A percentile compares a stretch with the other conserved stretches of the same genome.
phyloP scores from a whole-genome alignment of 2,329 filamentous ascomycete species.

The Trichoderma sp. region DNA sequence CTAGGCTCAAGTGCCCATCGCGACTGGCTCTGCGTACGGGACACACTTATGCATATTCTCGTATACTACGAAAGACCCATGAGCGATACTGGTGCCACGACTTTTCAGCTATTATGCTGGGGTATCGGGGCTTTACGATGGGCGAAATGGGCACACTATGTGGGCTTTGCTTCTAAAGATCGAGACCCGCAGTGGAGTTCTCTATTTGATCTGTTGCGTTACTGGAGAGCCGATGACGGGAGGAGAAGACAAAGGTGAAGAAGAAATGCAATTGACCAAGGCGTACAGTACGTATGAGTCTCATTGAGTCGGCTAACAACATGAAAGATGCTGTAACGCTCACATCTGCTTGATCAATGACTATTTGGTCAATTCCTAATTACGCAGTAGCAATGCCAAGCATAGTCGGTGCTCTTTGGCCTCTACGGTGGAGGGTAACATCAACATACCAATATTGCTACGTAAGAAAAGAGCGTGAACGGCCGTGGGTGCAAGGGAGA shows the following conservation, averaged over 20 bases:
- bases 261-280: neutral
- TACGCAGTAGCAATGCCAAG: neutral
- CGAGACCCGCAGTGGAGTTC: neutral
- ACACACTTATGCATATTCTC: neutral
- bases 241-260: neutral
- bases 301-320: neutral
- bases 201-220: neutral
- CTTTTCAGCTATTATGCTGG: neutral
- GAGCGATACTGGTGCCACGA: neutral
- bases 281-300: neutral
- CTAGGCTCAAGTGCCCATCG: neutral
- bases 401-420: neutral
- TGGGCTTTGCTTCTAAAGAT: slow-evolving; percentile 5
- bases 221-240: neutral
- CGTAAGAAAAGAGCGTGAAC: neutral
- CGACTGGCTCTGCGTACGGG: neutral
- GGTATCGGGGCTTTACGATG: neutral
- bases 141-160: neutral
- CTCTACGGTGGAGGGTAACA: slow-evolving; percentile 9
- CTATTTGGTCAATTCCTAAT: neutral
- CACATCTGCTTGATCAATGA: neutral
- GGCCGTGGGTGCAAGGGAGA: neutral
- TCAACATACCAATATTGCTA: slow-evolving; percentile 11
- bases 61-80: neutral
- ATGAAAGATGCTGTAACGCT: neutral